A percentile compares a stretch with the other conserved stretches of the same genome.
Evolutionary conservation across 2,329 filamentous ascomycete species (phyloP).

Genomic region (Paraphoma sp.): DNA sequence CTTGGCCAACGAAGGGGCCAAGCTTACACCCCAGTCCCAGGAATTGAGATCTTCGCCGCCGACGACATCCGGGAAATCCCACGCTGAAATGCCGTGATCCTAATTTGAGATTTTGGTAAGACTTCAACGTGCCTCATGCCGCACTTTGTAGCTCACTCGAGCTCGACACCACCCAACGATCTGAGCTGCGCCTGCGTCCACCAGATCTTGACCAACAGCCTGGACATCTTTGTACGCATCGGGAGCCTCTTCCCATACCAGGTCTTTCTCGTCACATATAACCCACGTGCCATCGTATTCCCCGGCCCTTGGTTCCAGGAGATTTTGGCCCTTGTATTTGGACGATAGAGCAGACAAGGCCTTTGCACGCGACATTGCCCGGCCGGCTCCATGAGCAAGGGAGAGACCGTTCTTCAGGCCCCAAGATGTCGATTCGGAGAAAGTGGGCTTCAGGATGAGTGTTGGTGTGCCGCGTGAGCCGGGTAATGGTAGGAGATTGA

Average conservation of each 20-base stretch:
- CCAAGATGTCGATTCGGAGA: conserved; percentile 32
- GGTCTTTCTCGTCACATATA: conserved; percentile 46
- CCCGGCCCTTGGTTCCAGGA: conserved; percentile 29
- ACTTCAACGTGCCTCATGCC: conserved; percentile 37
- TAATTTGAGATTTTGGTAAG: neutral
- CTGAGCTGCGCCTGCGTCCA: conserved; percentile 37
- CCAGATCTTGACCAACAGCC: conserved; percentile 46
- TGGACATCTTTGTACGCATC: conserved; percentile 50
- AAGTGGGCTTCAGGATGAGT: conserved; percentile 43
- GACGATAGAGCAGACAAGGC: conserved; percentile 36
- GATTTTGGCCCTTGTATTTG: conserved; percentile 43
- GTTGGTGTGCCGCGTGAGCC: conserved; percentile 49
- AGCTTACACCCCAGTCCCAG: neutral
- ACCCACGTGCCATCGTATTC: conserved; percentile 44
- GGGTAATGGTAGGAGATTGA: conserved; percentile 44
- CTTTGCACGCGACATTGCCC: conserved; percentile 47
- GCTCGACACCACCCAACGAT: conserved; percentile 43
- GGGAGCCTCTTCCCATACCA: conserved; percentile 49
- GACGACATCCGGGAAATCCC: no score
- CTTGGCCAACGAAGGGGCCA: neutral
- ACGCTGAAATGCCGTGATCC: neutral
- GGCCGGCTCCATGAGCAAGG: conserved; percentile 48
- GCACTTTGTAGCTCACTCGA: conserved; percentile 48
- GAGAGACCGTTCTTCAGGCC: conserved; percentile 44
- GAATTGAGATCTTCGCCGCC: no score